Conservation (phyloP, 257 asterid species). For the Nyctanthes arbortristis region DNA sequence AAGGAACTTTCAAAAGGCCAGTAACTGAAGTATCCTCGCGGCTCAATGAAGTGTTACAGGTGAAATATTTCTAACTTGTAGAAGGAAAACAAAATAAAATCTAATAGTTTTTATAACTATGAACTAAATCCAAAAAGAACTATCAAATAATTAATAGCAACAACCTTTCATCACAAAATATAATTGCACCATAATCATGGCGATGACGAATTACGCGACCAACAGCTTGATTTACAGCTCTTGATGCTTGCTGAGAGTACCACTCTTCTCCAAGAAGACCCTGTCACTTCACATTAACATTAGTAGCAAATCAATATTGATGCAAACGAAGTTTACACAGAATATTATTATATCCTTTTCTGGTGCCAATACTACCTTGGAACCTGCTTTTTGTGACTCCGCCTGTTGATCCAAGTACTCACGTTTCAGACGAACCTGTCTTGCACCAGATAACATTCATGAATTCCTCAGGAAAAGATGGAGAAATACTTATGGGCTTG, state of each 20-base stretch:
- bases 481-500: constrained; percentile 13
- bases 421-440: constrained; percentile 97
- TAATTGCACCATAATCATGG: constrained; percentile 97
- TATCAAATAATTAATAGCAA: constrained; percentile 8
- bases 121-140: constrained; percentile 6
- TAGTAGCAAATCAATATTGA: constrained; percentile 19
- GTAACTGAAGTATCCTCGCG: constrained; percentile 6
- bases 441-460: constrained; percentile 27
- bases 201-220: constrained; percentile 98
- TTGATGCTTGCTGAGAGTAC: constrained; percentile 94
- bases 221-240: constrained; percentile 98
- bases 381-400: constrained; percentile 42
- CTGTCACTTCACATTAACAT: constrained; percentile 38
- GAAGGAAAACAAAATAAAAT: neutral
- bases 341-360: constrained; percentile 22
- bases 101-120: neutral
- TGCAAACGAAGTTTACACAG: constrained; percentile 9
- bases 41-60: neutral
- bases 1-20: constrained; percentile 11
- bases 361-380: constrained; percentile 53
- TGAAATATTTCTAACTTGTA: neutral
- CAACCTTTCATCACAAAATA: constrained; percentile 95
- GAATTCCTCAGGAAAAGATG: constrained; percentile 11
- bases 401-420: constrained; percentile 84
- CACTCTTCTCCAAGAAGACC: constrained; percentile 92